Evolutionary conservation across 2,329 filamentous ascomycete genomes (phyloP), one percentile per base, ranked within the genome.

Genomic region (Neonectria ditissima): DNA sequence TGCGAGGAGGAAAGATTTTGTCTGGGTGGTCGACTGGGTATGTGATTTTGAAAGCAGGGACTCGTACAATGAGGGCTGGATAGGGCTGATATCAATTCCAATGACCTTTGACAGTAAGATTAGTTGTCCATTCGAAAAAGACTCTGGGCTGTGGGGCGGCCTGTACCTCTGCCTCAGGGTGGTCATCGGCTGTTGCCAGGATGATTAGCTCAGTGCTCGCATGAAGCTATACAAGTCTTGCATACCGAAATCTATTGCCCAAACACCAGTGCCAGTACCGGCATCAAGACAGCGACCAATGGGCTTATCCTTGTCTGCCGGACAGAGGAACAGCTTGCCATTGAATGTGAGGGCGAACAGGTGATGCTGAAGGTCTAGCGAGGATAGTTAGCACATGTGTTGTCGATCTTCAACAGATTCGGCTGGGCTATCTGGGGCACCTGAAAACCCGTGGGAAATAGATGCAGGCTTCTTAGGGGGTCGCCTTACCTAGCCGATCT

Each of bases 181-280:
- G 72, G 5, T 71, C 65, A 10, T 77, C 75, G 5, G 74, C 75
- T 77, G 32, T 16, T 20, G 45, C 22, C n/a, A 2, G 4, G 3
- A 22, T 24, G 3, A 59, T 71, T 51, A 69, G 66, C 18, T 37
- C 16, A 1, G 26, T 1, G 4, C 11, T 11, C 1, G n/a, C 5
- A 10, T 7, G 2, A 5, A 41, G 7, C 28, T 7, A 5, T 9
- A 1, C 13, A 8, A 41, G 10, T 10, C 22, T 39, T 13, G 51
- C 63, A 7, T 64, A 75, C 74, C 81, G 65, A 84, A 79, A 59
- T 85, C 83, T 10, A 85, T 80, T 4, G 78, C 78, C 80, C 80
- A 82, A 9, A 78, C 73, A 18, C 82, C 82, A 3, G 83, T 85
- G 0, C 83, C 83, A 2, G 82, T 84, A n/a, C 83, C 83, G 26